phyloP scores from a whole-genome alignment of 23 red algal genomes.

The Gracilariopsis chorda region DNA sequence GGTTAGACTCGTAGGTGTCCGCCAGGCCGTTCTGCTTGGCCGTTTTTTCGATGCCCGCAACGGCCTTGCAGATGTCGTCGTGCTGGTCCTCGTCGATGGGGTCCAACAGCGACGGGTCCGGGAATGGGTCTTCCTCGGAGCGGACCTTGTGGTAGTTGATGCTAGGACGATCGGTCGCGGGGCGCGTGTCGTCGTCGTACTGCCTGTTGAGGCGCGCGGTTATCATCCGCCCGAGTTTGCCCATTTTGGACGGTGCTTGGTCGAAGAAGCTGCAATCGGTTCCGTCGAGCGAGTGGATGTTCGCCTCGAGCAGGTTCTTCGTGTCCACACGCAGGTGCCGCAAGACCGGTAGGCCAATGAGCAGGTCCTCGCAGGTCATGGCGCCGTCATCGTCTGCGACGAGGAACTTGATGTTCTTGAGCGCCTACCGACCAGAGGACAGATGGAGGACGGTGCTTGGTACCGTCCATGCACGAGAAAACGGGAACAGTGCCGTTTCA shows the following conservation, averaged over 20 bases:
- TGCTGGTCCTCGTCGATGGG: neutral
- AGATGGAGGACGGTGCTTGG: neutral
- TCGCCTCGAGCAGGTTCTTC: neutral
- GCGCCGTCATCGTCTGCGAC: neutral
- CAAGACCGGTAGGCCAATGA: neutral
- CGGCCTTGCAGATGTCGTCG: neutral
- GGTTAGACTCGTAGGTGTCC: neutral
- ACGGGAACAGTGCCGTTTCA: neutral
- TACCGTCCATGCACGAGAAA: neutral
- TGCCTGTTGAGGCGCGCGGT: neutral
- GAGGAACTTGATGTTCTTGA: neutral
- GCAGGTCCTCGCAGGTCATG: neutral
- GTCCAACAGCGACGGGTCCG: slow-evolving; percentile 21
- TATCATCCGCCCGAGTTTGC: neutral
- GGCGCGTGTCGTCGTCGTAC: neutral
- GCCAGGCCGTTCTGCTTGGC: neutral
- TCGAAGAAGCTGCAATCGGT: neutral
- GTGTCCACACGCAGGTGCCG: neutral
- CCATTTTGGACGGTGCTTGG: neutral
- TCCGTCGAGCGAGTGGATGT: neutral
- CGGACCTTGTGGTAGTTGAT: neutral
- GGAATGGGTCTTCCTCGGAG: slow-evolving; percentile 18
- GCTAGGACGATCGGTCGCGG: neutral
- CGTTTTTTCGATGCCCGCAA: neutral
- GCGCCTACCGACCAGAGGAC: neutral